Evolutionary conservation across 2,329 filamentous ascomycete species (phyloP).

Genomic region (Aspergillus transmontanensis): DNA sequence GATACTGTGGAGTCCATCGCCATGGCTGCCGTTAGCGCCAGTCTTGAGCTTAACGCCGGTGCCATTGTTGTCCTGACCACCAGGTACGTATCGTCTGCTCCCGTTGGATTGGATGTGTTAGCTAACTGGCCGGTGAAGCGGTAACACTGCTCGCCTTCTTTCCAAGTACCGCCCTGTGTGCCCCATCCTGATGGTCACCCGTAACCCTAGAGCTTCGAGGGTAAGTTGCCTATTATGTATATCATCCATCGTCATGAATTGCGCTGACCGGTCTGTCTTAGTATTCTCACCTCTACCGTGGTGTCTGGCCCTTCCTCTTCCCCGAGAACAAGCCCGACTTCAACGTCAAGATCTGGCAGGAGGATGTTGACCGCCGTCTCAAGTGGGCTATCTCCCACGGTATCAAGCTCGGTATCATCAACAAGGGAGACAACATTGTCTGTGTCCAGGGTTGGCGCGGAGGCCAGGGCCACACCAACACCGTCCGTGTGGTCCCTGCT

Average conservation of each 20-base stretch:
- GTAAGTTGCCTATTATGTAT: constrained; percentile 41
- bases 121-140: constrained; percentile 54
- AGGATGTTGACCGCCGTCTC: constrained; percentile 95
- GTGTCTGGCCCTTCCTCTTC: constrained; percentile 97
- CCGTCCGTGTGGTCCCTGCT: constrained; percentile 55
- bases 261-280: constrained; percentile 29
- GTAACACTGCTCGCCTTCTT: constrained; percentile 88
- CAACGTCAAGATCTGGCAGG: constrained; percentile 90
- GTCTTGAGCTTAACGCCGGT: constrained; percentile 92
- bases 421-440: constrained; percentile 72
- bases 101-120: constrained; percentile 8
- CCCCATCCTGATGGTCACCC: constrained; percentile 99
- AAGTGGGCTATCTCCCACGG: constrained; percentile 94
- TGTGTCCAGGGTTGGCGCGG: constrained; percentile 71
- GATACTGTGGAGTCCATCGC: constrained; percentile 90
- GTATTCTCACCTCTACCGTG: constrained; percentile 94
- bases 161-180: constrained; percentile 99
- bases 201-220: constrained; percentile 78
- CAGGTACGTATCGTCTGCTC: constrained; percentile 54
- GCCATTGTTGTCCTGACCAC: constrained; percentile 96
- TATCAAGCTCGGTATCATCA: constrained; percentile 77
- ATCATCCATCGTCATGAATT: background rate
- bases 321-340: constrained; percentile 94
- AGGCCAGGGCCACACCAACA: constrained; percentile 70
- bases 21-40: constrained; percentile 95